These are phyloP conservation scores for Litchi chinensis DNA, from an alignment of 345 rosid species.

Conservation along the genomic window DNA sequence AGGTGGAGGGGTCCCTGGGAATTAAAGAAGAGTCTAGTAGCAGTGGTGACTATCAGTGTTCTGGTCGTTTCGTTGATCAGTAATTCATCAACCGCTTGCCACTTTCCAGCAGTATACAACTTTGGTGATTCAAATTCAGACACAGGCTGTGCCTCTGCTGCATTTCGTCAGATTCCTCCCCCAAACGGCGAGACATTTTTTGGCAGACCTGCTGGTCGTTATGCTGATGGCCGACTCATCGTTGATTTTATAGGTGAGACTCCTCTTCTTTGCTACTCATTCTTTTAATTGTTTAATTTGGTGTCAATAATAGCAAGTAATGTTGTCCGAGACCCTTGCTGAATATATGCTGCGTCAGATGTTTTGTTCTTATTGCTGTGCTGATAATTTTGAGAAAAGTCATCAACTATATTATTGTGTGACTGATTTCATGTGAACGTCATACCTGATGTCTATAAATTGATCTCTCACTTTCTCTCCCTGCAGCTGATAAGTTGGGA, in stretches of 20 bases:
- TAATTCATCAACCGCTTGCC: constrained; percentile 5
- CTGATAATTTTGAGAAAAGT: no score
- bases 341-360: no score
- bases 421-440: not conserved
- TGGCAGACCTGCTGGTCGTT: constrained; percentile 23
- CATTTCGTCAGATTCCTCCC: constrained; percentile 7
- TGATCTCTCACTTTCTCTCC: not conserved
- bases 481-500: constrained; percentile 32
- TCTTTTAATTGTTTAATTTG: not conserved
- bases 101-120: constrained; percentile 26
- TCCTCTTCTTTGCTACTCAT: not conserved
- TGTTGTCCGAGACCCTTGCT: not conserved
- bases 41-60: not conserved
- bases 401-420: no score
- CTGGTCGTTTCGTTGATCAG: constrained; percentile 8
- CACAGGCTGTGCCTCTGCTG: constrained; percentile 27
- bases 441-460: not conserved
- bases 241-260: constrained; percentile 32
- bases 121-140: constrained; percentile 37
- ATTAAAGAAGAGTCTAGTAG: constrained; percentile 11
- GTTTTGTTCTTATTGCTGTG: no score
- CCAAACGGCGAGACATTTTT: constrained; percentile 32
- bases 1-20: not conserved
- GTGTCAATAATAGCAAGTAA: not conserved
- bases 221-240: constrained; percentile 25